These are phyloP conservation scores for Parsonsia alboflavescens DNA, from an alignment of 257 asterid genomes.

Conservation along the genomic window DNA sequence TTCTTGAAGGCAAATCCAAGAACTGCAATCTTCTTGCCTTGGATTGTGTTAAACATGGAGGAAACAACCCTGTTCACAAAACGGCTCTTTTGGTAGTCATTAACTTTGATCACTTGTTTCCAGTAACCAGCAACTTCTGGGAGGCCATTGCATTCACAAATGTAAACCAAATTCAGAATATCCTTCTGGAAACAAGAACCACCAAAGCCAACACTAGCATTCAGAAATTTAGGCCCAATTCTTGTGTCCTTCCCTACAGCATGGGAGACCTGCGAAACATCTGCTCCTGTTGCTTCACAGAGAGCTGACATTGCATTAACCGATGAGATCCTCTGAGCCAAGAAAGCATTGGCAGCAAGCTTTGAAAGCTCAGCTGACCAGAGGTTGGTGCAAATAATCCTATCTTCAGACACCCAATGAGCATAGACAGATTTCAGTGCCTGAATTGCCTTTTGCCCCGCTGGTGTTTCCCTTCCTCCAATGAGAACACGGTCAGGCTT, in stretches of 20 bases:
- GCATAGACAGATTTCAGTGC: slow-evolving; percentile 58
- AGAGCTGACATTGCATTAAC: slow-evolving; percentile 84
- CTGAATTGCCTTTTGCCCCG: slow-evolving; percentile 54
- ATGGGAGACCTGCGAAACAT: slow-evolving; percentile 52
- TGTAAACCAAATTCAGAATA: slow-evolving; percentile 70
- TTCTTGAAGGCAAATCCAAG: slow-evolving; percentile 73
- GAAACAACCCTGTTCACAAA: slow-evolving; percentile 63
- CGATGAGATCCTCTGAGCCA: slow-evolving; percentile 89
- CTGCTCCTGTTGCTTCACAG: slow-evolving; percentile 77
- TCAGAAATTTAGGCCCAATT: slow-evolving; percentile 64
- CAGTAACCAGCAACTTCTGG: slow-evolving; percentile 76
- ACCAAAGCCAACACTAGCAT: slow-evolving; percentile 73
- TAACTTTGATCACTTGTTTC: slow-evolving; percentile 74
- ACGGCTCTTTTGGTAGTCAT: slow-evolving; percentile 66
- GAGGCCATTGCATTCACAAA: slow-evolving; percentile 75
- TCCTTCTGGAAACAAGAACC: slow-evolving; percentile 86
- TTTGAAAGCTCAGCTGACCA: slow-evolving; percentile 88
- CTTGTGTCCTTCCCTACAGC: slow-evolving; percentile 67
- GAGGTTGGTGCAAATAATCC: slow-evolving; percentile 57
- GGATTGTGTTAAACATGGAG: slow-evolving; percentile 72
- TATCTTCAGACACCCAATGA: slow-evolving; percentile 68
- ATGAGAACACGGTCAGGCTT: slow-evolving; percentile 45
- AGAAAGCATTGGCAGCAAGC: slow-evolving; percentile 80
- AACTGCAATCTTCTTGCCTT: slow-evolving; percentile 62
- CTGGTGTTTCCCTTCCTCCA: slow-evolving; percentile 85